Conservation (phyloP, 257 asterid species). For the Euphrasia confusa region DNA sequence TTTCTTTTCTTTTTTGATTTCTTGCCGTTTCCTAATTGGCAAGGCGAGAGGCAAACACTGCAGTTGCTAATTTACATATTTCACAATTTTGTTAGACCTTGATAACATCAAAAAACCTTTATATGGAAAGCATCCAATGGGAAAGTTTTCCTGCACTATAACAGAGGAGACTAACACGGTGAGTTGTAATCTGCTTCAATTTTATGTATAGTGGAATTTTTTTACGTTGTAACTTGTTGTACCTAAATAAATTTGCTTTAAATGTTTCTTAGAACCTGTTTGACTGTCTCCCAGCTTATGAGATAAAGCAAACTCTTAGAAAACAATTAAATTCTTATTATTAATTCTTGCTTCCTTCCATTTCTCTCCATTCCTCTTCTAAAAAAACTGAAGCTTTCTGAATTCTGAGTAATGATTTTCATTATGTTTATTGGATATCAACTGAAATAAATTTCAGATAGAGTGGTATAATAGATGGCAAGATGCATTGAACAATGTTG, state of each 20-base stretch:
- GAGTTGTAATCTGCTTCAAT: constrained; percentile 26
- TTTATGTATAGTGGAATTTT: background rate
- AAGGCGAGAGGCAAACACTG: constrained; percentile 10
- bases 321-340: constrained; percentile 7
- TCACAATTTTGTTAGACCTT: constrained; percentile 52
- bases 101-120: constrained; percentile 77
- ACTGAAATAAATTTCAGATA: constrained; percentile 41
- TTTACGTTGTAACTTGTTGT: constrained; percentile 14
- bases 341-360: constrained; percentile 21
- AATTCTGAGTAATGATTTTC: constrained; percentile 17
- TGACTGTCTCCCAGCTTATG: background rate
- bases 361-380: background rate
- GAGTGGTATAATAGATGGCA: constrained; percentile 72
- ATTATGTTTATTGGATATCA: background rate
- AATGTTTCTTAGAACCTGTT: background rate
- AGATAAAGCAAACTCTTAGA: constrained; percentile 9
- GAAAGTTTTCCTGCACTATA: constrained; percentile 91
- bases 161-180: constrained; percentile 91
- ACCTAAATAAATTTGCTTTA: constrained; percentile 15
- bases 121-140: constrained; percentile 95
- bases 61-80: constrained; percentile 23
- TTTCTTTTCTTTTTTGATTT: constrained; percentile 20
- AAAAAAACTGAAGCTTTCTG: constrained; percentile 13
- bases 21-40: constrained; percentile 15
- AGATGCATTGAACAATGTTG: constrained; percentile 69